These are phyloP conservation scores for Delonix regia DNA, from an alignment of 306 rosid genomes.

Conservation along the genomic window DNA sequence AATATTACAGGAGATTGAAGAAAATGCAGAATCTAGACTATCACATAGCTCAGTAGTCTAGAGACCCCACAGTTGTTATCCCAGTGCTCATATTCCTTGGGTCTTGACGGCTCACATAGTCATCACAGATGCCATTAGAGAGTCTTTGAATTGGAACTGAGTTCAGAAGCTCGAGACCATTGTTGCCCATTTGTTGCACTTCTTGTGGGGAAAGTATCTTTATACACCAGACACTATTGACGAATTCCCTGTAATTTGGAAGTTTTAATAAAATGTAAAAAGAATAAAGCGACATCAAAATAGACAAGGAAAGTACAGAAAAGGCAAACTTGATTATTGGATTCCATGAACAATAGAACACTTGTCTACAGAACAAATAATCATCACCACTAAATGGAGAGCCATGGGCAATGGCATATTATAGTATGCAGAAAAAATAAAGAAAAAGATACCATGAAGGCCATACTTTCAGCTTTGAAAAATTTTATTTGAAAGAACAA, in stretches of 20 bases:
- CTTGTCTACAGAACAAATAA: background rate
- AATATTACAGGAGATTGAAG: conserved; percentile 57
- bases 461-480: background rate
- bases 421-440: background rate
- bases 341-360: background rate
- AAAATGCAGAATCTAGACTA: conserved; percentile 44
- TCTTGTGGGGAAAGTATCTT: conserved; percentile 97
- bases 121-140: conserved; percentile 68
- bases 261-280: background rate
- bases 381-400: background rate
- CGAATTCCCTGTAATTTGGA: conserved; percentile 79
- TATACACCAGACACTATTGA: conserved; percentile 92
- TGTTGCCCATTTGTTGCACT: conserved; percentile 92
- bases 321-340: background rate
- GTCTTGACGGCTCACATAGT: conserved; percentile 76
- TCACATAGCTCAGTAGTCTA: conserved; percentile 65
- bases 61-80: conserved; percentile 80
- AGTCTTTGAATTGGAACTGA: conserved; percentile 86
- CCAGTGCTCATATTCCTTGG: conserved; percentile 74
- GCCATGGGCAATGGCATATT: background rate
- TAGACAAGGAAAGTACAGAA: background rate
- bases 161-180: conserved; percentile 74
- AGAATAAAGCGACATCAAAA: background rate
- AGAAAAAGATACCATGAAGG: background rate
- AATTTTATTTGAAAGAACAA: background rate